Evolutionary conservation across 495 filamentous ascomycete species (phyloP), one percentile per base, ranked within the genome.

Genomic region (Elaphomyces granulatus): DNA sequence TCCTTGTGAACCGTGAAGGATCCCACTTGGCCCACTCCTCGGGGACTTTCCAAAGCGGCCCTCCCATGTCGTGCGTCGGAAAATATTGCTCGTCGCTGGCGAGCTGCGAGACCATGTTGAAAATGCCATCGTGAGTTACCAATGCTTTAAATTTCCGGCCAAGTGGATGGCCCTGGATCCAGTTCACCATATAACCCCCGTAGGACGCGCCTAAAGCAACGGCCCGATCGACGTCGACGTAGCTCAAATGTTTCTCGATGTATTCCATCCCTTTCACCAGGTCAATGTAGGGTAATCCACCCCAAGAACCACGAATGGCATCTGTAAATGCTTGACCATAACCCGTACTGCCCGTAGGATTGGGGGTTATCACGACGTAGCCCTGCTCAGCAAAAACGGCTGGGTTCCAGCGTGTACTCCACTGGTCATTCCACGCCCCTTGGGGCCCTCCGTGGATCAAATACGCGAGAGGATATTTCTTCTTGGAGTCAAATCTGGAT

Each of bases 401-500:
- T 0, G 83, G 85, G 45, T 95, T 95, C 87, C 87, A 94, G 12
- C 87, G 67, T 1, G 82, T 93, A 43, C 72, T 80, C 87, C 87
- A 94, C 20, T 72, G 61, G 51, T 93, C 83, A 4, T 66, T 70
- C 84, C 86, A 93, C 1, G 82, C 78, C 4, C 81, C 80, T 52
- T 94, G 86, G 0, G 87, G 87, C 0, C 87, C 87, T 37, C 87
- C 87, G 46, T 95, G 87, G 36, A 95, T 82, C 30, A 93, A 51
- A 45, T 85, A 85, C 1, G 78, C 76, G 21, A 95, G 59, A 0
- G 86, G 87, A 53, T 93, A 94, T 46, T 78, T 83, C 53, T 82
- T 69, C 9, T 61, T 60, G 4, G 72, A 56, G 51, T 84, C 72
- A 52, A 90, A 94, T 47, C 73, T 58, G 1, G 83, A 85, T 1